Evolutionary conservation across 306 rosid species (phyloP).

Genomic region (Cicer cuneatum): DNA sequence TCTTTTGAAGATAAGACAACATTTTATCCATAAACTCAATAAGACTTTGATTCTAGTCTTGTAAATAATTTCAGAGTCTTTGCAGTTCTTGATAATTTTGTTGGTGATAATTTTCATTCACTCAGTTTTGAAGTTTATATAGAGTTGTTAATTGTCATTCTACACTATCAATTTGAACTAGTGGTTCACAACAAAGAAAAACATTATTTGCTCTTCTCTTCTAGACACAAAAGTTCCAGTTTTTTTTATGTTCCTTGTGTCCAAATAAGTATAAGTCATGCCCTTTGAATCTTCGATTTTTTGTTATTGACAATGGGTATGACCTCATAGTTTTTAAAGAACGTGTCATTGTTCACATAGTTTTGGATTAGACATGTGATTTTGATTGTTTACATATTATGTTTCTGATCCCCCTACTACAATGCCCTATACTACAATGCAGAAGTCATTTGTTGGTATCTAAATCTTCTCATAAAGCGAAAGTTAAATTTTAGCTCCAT

Average conservation of each 20-base stretch:
- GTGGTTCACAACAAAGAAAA: constrained; percentile 67
- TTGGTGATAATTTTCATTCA: neutral
- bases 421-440: too few species aligned
- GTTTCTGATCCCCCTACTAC: too few species aligned
- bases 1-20: too few species aligned
- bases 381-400: too few species aligned
- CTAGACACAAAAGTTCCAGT: constrained; percentile 70
- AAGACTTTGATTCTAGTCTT: too few species aligned
- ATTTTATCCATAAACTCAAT: too few species aligned
- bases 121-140: constrained; percentile 27
- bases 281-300: constrained; percentile 74
- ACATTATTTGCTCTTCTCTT: constrained; percentile 54
- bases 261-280: constrained; percentile 74
- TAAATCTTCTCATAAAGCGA: too few species aligned
- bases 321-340: constrained; percentile 42
- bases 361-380: too few species aligned
- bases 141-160: neutral
- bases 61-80: neutral
- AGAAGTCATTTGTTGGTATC: too few species aligned
- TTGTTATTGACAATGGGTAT: constrained; percentile 57
- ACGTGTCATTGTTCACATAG: constrained; percentile 1
- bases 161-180: constrained; percentile 58
- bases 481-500: too few species aligned
- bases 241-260: constrained; percentile 75
- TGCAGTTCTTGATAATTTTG: neutral